Evolutionary conservation across 306 rosid species (phyloP).

Genomic region (Macrotyloma uniflorum): DNA sequence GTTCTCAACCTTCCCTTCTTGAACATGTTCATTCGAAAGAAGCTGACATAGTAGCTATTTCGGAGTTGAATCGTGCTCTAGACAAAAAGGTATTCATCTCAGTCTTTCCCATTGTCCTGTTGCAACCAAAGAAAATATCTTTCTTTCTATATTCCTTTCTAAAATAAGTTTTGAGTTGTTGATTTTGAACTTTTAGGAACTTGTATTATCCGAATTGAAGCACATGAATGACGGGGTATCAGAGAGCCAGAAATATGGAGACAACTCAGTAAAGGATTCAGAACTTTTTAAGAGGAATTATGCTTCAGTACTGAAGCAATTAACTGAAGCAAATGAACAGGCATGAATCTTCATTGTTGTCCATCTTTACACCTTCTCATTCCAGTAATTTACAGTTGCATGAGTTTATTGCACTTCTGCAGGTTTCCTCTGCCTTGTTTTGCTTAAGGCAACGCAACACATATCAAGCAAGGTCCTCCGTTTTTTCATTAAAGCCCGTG

Average conservation of each 20-base stretch:
- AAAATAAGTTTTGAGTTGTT: conserved; percentile 42
- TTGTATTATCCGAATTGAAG: conserved; percentile 80
- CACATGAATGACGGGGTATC: conserved; percentile 72
- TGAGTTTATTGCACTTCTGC: conserved; percentile 44
- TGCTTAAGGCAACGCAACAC: conserved; percentile 88
- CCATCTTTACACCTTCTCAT: conserved; percentile 20
- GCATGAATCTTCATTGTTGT: conserved; percentile 47
- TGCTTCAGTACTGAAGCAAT: conserved; percentile 79
- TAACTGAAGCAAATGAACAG: conserved; percentile 84
- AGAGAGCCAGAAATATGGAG: conserved; percentile 69
- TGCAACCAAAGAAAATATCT: conserved; percentile 22
- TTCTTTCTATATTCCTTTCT: conserved; percentile 15
- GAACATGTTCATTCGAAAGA: conserved; percentile 69
- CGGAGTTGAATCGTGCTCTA: conserved; percentile 76
- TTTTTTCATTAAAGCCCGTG: conserved; percentile 54
- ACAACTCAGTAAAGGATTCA: conserved; percentile 66
- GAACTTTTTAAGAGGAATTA: conserved; percentile 84
- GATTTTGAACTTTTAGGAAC: conserved; percentile 64
- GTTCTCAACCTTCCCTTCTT: conserved; percentile 55
- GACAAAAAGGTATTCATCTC: conserved; percentile 77
- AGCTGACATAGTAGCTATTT: conserved; percentile 78
- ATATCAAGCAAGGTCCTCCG: conserved; percentile 67
- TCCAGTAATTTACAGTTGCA: conserved; percentile 35
- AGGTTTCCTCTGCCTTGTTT: conserved; percentile 86
- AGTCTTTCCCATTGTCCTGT: neutral